These are phyloP conservation scores for Tolypocladium amazonense DNA, from an alignment of 2,329 filamentous ascomycete species.

Conservation along the genomic window DNA sequence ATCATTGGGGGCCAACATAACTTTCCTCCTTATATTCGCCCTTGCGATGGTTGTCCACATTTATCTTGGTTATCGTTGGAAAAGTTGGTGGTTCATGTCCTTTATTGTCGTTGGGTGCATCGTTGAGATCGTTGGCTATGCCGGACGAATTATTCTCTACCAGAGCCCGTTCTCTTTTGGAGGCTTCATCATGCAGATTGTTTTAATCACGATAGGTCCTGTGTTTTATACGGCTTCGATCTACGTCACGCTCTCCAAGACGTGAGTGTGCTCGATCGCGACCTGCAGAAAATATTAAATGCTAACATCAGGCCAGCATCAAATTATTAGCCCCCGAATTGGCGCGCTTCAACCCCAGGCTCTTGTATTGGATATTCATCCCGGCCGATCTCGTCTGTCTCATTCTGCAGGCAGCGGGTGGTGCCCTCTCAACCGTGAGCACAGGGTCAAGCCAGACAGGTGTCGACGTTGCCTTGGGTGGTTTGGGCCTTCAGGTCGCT, in stretches of 20 bases:
- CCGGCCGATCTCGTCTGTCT: constrained; percentile 45
- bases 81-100: constrained; percentile 29
- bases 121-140: constrained; percentile 50
- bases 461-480: constrained; percentile 29
- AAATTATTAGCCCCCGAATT: constrained; percentile 25
- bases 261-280: constrained; percentile 11
- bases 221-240: constrained; percentile 46
- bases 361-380: constrained; percentile 36
- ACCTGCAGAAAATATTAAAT: not conserved
- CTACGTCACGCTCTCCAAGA: constrained; percentile 46
- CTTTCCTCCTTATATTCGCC: constrained; percentile 29
- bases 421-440: constrained; percentile 35
- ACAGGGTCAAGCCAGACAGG: constrained; percentile 32
- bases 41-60: constrained; percentile 30
- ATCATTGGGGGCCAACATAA: constrained; percentile 30
- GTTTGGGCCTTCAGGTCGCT: constrained; percentile 47
- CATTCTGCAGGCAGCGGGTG: constrained; percentile 43
- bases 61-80: constrained; percentile 26
- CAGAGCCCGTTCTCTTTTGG: constrained; percentile 44
- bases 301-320: constrained; percentile 18
- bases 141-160: constrained; percentile 43
- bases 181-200: constrained; percentile 53
- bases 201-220: constrained; percentile 28
- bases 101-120: constrained; percentile 43
- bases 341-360: constrained; percentile 27